Percentiles rank a stretch among this genome's conserved stretches.
Conservation (phyloP, 2,329 filamentous ascomycete genomes). For the Fusarium sarcochroum region DNA sequence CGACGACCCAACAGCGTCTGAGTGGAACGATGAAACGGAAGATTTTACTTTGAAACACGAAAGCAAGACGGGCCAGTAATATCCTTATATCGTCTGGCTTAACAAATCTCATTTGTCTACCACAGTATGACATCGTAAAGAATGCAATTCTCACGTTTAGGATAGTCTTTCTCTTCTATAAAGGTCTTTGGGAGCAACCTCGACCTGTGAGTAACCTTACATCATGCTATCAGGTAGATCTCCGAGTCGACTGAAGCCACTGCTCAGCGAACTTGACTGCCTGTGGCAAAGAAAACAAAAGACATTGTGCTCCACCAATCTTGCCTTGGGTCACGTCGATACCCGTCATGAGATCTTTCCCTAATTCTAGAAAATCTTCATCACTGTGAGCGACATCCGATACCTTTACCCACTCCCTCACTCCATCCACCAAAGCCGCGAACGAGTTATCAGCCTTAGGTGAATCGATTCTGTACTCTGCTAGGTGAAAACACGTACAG, state of each 20-base stretch:
- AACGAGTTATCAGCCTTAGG: background rate
- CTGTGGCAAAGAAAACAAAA: background rate
- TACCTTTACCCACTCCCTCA: background rate
- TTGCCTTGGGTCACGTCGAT: background rate
- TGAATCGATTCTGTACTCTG: constrained; percentile 4
- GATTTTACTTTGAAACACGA: too few relatives aligned
- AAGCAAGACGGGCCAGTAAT: too few relatives aligned
- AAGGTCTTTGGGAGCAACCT: too few relatives aligned
- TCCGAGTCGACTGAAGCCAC: background rate
- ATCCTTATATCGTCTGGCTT: too few relatives aligned
- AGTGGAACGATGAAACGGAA: too few relatives aligned
- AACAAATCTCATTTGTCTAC: too few relatives aligned
- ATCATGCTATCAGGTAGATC: too few relatives aligned
- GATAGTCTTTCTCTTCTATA: too few relatives aligned
- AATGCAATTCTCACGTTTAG: too few relatives aligned
- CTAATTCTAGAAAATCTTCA: background rate
- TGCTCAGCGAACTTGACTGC: background rate
- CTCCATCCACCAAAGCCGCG: background rate
- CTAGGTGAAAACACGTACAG: constrained; percentile 18
- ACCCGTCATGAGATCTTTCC: background rate
- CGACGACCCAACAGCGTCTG: too few relatives aligned
- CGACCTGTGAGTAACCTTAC: too few relatives aligned
- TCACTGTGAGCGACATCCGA: background rate
- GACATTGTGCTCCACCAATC: constrained; percentile 1
- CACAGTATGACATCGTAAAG: too few relatives aligned